These are phyloP conservation scores for Chrysopogon serrulatus DNA, from an alignment of 176 grass and related monocot genomes.

Conservation along the genomic window DNA sequence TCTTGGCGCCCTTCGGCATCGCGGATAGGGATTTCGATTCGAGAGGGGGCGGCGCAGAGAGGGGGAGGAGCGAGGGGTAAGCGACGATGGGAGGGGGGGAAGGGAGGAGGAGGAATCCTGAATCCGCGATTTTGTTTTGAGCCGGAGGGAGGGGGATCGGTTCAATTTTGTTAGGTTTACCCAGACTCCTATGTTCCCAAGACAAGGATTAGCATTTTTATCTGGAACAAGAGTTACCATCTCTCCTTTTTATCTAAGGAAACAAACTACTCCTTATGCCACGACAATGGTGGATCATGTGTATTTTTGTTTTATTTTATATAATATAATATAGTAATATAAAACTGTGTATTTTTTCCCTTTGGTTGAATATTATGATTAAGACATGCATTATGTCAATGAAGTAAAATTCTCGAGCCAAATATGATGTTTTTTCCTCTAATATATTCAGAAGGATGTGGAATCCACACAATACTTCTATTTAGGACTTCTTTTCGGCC, in stretches of 20 bases:
- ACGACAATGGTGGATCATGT: not conserved
- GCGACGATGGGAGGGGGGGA: not conserved
- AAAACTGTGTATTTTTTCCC: too few species aligned
- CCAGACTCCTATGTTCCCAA: not conserved
- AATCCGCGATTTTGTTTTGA: conserved; percentile 19
- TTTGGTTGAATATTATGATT: too few species aligned
- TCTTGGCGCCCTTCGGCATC: conserved; percentile 66
- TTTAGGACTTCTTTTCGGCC: too few species aligned
- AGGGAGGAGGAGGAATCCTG: not conserved
- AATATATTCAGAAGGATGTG: too few species aligned
- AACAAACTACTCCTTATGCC: not conserved
- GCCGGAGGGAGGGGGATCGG: conserved; percentile 12
- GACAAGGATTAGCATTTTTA: not conserved
- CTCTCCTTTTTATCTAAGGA: not conserved
- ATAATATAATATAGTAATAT: too few species aligned
- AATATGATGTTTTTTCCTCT: too few species aligned
- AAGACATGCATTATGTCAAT: too few species aligned
- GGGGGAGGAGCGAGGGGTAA: not conserved
- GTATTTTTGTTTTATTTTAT: not conserved
- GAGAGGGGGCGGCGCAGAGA: conserved; percentile 21
- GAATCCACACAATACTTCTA: too few species aligned
- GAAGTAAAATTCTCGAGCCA: too few species aligned
- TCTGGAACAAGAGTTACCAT: not conserved
- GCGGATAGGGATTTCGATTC: conserved; percentile 11
- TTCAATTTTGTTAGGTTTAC: conserved; percentile 36